Conservation (phyloP, 345 rosid genomes). For the Salix viminalis region DNA sequence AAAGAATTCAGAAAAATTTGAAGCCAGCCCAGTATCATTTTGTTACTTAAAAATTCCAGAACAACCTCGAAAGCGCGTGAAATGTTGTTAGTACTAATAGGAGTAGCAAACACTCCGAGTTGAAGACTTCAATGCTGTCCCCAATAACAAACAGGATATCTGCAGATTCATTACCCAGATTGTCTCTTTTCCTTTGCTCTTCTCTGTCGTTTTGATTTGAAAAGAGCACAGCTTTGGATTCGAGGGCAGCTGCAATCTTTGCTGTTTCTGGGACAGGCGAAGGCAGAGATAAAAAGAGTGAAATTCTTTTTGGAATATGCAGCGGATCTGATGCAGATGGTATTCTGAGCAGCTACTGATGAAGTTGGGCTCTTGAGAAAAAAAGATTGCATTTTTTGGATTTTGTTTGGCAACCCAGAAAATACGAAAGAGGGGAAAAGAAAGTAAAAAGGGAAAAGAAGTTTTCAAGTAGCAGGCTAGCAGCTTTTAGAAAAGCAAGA, state of each 20-base stretch:
- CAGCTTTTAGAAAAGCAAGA: background rate
- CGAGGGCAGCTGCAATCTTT: background rate
- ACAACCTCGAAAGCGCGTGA: background rate
- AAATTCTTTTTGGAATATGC: background rate
- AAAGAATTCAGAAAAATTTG: background rate
- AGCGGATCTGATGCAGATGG: slow-evolving; percentile 7
- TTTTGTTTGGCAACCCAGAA: slow-evolving; percentile 1
- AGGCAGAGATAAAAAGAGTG: too few species aligned
- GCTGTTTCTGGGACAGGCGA: background rate
- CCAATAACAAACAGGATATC: slow-evolving; percentile 9
- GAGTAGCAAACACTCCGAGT: background rate
- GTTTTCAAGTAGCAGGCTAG: background rate
- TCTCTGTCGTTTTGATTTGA: background rate
- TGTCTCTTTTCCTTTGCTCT: background rate
- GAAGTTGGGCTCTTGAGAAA: background rate
- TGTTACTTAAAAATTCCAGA: too few species aligned
- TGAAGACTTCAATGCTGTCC: slow-evolving; percentile 2
- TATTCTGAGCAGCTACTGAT: background rate
- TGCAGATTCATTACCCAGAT: slow-evolving; percentile 6
- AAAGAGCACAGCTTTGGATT: background rate
- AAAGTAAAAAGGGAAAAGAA: background rate
- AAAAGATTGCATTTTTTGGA: background rate
- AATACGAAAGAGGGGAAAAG: background rate
- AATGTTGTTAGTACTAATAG: background rate
- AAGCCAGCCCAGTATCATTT: background rate